These are phyloP conservation scores for Sugiyamaella japonica DNA, from an alignment of 1,139 yeast genomes.

Conservation along the genomic window DNA sequence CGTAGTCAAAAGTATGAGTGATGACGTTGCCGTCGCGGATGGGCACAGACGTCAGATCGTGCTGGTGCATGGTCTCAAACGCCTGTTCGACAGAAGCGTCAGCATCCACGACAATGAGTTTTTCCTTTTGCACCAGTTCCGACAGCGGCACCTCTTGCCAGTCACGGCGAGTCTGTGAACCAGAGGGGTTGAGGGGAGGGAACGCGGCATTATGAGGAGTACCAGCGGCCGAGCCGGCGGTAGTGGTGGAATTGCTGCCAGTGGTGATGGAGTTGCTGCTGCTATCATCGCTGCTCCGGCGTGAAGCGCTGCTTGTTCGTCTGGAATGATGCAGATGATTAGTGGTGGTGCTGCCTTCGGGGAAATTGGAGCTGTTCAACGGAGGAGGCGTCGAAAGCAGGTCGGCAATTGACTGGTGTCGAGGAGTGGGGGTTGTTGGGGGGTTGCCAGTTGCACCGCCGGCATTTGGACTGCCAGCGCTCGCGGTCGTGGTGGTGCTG, in stretches of 20 bases:
- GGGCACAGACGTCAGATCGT: slow-evolving; percentile 83
- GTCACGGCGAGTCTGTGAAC: slow-evolving; percentile 41
- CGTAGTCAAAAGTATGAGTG: slow-evolving; percentile 81
- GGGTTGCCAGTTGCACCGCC: not conserved
- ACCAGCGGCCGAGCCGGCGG: not conserved
- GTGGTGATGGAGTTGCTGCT: slow-evolving; percentile 3
- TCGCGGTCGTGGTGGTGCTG: too few relatives aligned
- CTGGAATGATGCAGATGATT: slow-evolving; percentile 14
- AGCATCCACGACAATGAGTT: slow-evolving; percentile 66
- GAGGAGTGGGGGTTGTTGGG: slow-evolving; percentile 2
- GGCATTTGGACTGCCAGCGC: not conserved
- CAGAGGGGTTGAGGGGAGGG: slow-evolving; percentile 3
- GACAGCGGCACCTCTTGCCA: slow-evolving; percentile 74
- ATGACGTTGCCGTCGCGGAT: slow-evolving; percentile 53
- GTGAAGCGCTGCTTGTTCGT: slow-evolving; percentile 20
- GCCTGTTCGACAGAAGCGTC: slow-evolving; percentile 79
- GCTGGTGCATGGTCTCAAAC: slow-evolving; percentile 67
- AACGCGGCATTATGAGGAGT: slow-evolving; percentile 10
- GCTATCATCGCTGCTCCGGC: slow-evolving; percentile 24
- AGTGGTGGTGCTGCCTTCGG: not conserved
- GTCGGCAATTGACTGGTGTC: slow-evolving; percentile 61
- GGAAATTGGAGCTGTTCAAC: slow-evolving; percentile 37
- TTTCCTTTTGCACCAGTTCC: slow-evolving; percentile 77
- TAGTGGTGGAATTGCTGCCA: slow-evolving; percentile 10
- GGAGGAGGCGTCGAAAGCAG: slow-evolving; percentile 84